Evolutionary conservation across 2,329 filamentous ascomycete species (phyloP), one percentile per base, ranked within the genome.

Genomic region (Colletotrichum sp.): DNA sequence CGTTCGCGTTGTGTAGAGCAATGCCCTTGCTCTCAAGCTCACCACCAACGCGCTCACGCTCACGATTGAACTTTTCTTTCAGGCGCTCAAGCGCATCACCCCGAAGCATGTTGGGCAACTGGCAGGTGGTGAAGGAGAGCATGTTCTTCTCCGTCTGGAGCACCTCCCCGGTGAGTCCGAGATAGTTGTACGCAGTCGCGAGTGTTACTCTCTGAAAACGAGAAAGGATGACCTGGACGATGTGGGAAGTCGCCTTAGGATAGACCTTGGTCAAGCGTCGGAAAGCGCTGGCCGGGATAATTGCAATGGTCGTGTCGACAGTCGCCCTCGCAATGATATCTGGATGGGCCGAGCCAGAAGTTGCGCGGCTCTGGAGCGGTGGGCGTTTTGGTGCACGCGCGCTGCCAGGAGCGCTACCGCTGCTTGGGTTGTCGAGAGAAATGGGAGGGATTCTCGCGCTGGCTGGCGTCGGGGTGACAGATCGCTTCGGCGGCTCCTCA

Each of bases 321-420:
- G 96, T 98, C 8, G 97, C 97, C 78, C 97, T 92, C n/a, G 96
- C 97, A 78, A 99, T 95, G 77, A 99, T 97, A 81, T 99, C 97
- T 13, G 97, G 97, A 85, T 99, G 97, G 0, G 95, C 96, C 16
- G 97, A 99, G 78, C 93, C 94, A 13, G 92, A 91, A 36, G 87
- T 85, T 18, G 82, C 82, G 71, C 89, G 86, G 77, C 88, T 88
- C 15, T 85, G 84, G 59, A 85, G 79, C 6, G 78, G 75, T 4
- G 89, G 89, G 26, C 87, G 86, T 34, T 80, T 82, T 18, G 76
- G 66, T 9, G 80, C 39, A 10, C 68, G 74, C 34, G 49, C 60
- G n/a, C 60, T 49, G 5, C 39, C 32, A 26, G 71, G 39, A 16
- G 16, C 59, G 18, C 59, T 62, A 32, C 59, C 59, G 24, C 59